Base-by-base conservation (phyloP, 129 eudicot species). In the Flaveria trinervia region DNA sequence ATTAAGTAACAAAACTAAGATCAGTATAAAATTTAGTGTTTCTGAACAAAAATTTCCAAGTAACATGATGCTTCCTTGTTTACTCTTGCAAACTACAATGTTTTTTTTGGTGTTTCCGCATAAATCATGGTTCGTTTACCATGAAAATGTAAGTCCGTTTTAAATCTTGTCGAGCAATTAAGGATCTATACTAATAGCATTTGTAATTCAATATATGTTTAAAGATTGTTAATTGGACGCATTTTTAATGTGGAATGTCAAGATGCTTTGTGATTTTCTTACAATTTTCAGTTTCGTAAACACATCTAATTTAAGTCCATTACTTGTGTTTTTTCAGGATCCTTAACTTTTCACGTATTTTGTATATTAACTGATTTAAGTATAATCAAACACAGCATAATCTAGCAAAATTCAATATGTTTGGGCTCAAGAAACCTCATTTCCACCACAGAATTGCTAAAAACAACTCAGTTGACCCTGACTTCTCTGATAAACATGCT, bases 351-450 rank as follows among this genome's bases (percentile, higher is more conserved):
- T 16, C 2, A 22, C 2, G 7, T 64, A 28, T 28, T 4, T 62
- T 18, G 20, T 16, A 4, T 62, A 57, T 9, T 20, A 56, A 20
- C 64, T 9, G 15, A 57, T 57, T 26, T 13, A 61, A 13, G 18
- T 1, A 23, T 68, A 46, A 64, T 56, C 28, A 20, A 81, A 52
- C 68, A 50, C 70, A 28, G 20, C 75, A 61, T 60, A 81, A 33
- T 26, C 69, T 9, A 73, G 68, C 61, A 57, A 70, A 60, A 30
- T 77, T 79, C 76, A 77, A 82, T 33, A 93, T 93, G 98, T 82
- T 82, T 77, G 91, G 87, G 68, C 82, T 65, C 14, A 88, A 84
- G 89, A 90, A 80, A 77, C 90, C 96, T 70, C 96, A 87, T 59
- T 36, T 74, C 48, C 84, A 82, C 81, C 76, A 87, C 82, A 75